Evolutionary conservation across 2,329 filamentous ascomycete genomes (phyloP).

Genomic region (Pseudocercospora eumusae): DNA sequence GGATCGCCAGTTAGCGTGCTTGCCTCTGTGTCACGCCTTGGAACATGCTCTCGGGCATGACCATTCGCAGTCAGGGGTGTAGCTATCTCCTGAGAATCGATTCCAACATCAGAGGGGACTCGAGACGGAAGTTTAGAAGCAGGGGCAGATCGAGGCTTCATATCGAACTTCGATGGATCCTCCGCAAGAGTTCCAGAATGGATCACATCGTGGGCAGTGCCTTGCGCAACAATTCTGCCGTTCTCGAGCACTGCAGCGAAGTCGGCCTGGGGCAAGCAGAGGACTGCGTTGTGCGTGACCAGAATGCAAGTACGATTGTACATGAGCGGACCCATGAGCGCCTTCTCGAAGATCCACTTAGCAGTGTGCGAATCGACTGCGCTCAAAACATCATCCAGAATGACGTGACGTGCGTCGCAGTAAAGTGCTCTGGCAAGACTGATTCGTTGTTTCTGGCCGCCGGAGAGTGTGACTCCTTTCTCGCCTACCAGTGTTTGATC

Average conservation of each 20-base stretch:
- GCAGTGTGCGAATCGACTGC: slow-evolving; percentile 97
- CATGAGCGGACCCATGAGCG: slow-evolving; percentile 88
- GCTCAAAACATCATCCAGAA: slow-evolving; percentile 93
- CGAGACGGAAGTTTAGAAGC: slow-evolving; percentile 76
- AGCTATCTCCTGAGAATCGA: slow-evolving; percentile 47
- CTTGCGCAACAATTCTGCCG: slow-evolving; percentile 74
- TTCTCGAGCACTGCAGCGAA: slow-evolving; percentile 86
- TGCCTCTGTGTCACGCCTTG: slow-evolving; percentile 37
- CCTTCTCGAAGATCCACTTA: slow-evolving; percentile 96
- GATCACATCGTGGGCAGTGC: slow-evolving; percentile 75
- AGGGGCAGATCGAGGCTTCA: slow-evolving; percentile 67
- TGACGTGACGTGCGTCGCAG: slow-evolving; percentile 84
- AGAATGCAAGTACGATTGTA: slow-evolving; percentile 84
- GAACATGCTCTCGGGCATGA: slow-evolving; percentile 53
- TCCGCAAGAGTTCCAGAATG: slow-evolving; percentile 86
- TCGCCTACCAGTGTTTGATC: slow-evolving; percentile 94
- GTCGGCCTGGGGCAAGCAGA: slow-evolving; percentile 78
- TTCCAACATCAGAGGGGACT: slow-evolving; percentile 71
- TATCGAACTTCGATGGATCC: slow-evolving; percentile 68
- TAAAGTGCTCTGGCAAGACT: slow-evolving; percentile 97
- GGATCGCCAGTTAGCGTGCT: slow-evolving; percentile 45
- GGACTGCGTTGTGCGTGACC: slow-evolving; percentile 91
- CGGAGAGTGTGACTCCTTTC: slow-evolving; percentile 94
- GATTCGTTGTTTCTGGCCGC: slow-evolving; percentile 96
- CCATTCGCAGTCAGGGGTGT: slow-evolving; percentile 25